Base-by-base conservation (phyloP, 2,329 filamentous ascomycete genomes). In the Fusarium sp. region DNA sequence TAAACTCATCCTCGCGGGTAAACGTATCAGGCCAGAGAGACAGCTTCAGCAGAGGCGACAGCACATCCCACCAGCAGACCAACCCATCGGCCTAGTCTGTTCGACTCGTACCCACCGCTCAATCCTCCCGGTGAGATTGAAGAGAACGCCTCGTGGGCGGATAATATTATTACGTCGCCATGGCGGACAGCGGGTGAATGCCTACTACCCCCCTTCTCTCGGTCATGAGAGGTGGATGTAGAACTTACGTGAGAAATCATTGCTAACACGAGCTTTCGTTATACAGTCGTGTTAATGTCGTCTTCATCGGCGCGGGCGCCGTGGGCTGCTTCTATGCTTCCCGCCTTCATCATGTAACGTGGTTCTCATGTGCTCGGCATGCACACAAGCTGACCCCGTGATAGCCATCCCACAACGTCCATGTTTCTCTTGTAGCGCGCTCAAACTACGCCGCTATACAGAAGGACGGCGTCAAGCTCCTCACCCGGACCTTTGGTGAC, bases 291-390 rank as follows among this genome's bases (percentile, higher is more conserved):
- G 83, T 87, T 30, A 87, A 91, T 73, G 84, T 93, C 66, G 87
- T 93, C 66, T 91, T 94, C 75, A 88, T 93, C 68, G 92, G 92
- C 79, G 92, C 92, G 25, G 92, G 92, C 74, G 92, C 92, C 70
- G 91, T 94, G 48, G 92, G 92, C 65, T 92, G 91, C 65, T 94
- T 94, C 84, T 94, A 93, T 77, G 92, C 91, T 56, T 93, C 92
- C 8, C 87, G 92, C 25, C 86, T 94, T 18, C 91, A 93, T 75
- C 85, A 89, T 75, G 89, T 89, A 83, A 77, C 81, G 76, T 50
- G 32, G 27, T 54, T 56, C 62, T 45, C 27, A 45, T 62, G n/a
- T 37, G 45, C 48, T 62, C 39, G 56, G 56, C 59, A 50, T 63
- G 58, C 37, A 34, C 54, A 72, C 52, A 39, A 25, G 60, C 66